Percentiles rank a stretch among this genome's conserved stretches.
Conservation (phyloP, 2,329 filamentous ascomycete species). For the Beauveria varroae region DNA sequence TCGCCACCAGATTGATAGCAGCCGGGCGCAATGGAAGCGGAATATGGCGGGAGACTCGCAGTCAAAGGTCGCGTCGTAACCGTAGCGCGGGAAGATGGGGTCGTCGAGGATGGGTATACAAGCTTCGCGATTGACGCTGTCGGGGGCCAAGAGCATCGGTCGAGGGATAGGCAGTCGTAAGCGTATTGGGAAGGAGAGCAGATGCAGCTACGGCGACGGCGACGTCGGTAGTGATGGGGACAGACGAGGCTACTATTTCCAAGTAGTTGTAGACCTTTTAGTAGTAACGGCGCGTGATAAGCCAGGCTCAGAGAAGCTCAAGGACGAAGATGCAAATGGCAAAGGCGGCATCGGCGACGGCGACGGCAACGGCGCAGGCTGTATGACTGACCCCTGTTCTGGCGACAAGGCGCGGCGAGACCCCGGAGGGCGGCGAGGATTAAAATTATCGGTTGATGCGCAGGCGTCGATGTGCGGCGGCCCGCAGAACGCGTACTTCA, state of each 20-base stretch:
- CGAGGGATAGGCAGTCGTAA: constrained; percentile 5
- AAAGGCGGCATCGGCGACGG: constrained; percentile 11
- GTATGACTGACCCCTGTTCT: constrained; percentile 9
- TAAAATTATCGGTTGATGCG: constrained; percentile 4
- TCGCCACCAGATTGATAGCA: constrained; percentile 22
- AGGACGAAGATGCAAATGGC: constrained; percentile 10
- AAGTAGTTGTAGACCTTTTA: background rate
- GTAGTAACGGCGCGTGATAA: background rate
- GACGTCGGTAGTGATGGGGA: background rate
- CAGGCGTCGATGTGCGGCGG: constrained; percentile 8
- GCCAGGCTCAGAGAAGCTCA: background rate
- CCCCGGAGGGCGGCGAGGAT: constrained; percentile 14
- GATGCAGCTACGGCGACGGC: constrained; percentile 7
- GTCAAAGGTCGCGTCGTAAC: constrained; percentile 23
- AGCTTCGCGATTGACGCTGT: constrained; percentile 35
- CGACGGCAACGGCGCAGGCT: background rate
- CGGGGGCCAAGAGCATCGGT: constrained; percentile 16
- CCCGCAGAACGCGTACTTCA: constrained; percentile 1
- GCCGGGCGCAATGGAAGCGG: background rate
- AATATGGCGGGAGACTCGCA: constrained; percentile 17
- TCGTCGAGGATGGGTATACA: constrained; percentile 48
- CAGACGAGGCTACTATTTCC: background rate
- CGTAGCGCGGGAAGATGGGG: constrained; percentile 44
- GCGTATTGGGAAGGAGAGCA: constrained; percentile 12
- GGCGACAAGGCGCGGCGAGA: constrained; percentile 19